phyloP scores from a whole-genome alignment of 2,329 filamentous ascomycete genomes.

The Bipolaris victoriae region DNA sequence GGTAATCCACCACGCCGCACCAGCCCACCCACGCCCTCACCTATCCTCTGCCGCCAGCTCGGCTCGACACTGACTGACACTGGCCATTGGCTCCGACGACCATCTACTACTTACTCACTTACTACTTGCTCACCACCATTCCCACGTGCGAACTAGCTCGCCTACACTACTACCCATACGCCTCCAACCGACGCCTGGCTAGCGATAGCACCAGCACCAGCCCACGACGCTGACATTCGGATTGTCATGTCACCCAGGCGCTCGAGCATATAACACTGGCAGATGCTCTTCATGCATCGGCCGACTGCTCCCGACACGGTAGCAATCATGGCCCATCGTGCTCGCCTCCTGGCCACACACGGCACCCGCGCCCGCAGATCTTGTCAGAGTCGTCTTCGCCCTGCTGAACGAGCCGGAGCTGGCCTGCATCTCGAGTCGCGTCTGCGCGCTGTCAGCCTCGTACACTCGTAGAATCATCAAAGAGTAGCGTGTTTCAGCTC shows the following conservation, averaged over 20 bases:
- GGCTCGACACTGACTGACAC: too few relatives aligned
- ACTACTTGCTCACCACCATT: too few relatives aligned
- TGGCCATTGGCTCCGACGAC: too few relatives aligned
- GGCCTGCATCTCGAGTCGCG: not conserved
- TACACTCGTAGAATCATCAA: conserved; percentile 4
- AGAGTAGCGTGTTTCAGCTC: conserved; percentile 30
- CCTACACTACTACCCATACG: too few relatives aligned
- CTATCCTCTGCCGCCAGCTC: not conserved
- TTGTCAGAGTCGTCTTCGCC: conserved; percentile 9
- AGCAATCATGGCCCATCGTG: not conserved
- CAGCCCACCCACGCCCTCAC: too few relatives aligned
- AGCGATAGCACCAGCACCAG: not conserved
- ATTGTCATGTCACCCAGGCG: conserved; percentile 3
- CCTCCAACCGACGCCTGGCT: conserved; percentile 1
- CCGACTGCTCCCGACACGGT: conserved; percentile 2
- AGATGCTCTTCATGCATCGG: conserved; percentile 11
- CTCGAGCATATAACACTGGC: conserved; percentile 8
- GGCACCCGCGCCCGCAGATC: conserved; percentile 5
- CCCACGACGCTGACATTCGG: conserved; percentile 1
- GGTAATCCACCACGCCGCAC: too few relatives aligned
- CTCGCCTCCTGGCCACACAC: not conserved
- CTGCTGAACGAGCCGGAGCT: not conserved
- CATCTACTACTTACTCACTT: too few relatives aligned
- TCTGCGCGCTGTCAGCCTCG: conserved; percentile 16
- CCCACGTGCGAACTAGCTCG: too few relatives aligned